Evolutionary conservation across 441 rosid genomes (phyloP), one percentile per base, ranked within the genome.

Genomic region (Pelargonium cotyledonis): DNA sequence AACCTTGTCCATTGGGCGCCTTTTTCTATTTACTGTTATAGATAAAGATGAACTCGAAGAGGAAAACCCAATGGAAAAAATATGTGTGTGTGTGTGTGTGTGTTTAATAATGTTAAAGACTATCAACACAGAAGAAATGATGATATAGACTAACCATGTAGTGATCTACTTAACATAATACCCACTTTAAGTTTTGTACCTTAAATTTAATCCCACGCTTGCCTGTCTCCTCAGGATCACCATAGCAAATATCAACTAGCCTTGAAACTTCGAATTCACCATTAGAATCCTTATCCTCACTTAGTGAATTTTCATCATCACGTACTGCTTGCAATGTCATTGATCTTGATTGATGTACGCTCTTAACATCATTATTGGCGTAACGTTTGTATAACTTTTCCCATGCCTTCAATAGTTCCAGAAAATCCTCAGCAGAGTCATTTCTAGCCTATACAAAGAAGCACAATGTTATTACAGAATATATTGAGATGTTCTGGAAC

Each of bases 341-440:
- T 68, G 89, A 78, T 63, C 76, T 55, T 44, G 69, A 67, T 53
- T 57, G 47, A 38, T 58, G 73, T 70, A 64, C 58, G 40, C 68
- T 79, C 66, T 76, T 71, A 26, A 53, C 73, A 71, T 76, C 68
- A 63, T 75, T 68, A 29, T 65, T 73, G 31, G 68, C 84, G 80
- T 81, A 91, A 51, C 72, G 81, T 75, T 85, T 88, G 86, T 92
- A 89, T 63, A 95, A 76, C 79, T 85, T 90, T 63, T 81, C 80
- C 97, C 97, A 95, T 86, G 84, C 94, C 80, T 86, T 95, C 83
- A 95, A 71, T 40, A 95, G 91, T 78, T 75, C 74, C 74, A 91
- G 96, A 77, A 95, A 95, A 73, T 91, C 91, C 72, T 86, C 91
- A 49, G 97, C 96, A 73, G 88, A 77, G 79, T 88, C 99, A 87